phyloP scores from a whole-genome alignment of 1,139 yeast species.

The Yamadazyma taylorii region DNA sequence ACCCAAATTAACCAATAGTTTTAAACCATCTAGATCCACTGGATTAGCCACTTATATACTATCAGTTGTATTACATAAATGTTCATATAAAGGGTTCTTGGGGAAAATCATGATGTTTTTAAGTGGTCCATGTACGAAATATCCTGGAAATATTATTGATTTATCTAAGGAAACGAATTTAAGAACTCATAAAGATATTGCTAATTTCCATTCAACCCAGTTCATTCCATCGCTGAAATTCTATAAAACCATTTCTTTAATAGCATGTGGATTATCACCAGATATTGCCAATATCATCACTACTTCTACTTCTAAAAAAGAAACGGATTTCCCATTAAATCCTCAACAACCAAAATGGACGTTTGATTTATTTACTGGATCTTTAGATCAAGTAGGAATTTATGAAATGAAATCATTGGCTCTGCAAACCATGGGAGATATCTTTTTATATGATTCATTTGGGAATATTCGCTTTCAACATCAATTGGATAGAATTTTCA shows the following conservation, averaged over 20 bases:
- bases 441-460: constrained; percentile 29
- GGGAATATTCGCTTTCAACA: constrained; percentile 20
- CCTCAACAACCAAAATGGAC: constrained; percentile 28
- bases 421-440: constrained; percentile 29
- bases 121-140: constrained; percentile 37
- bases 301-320: constrained; percentile 20
- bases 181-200: constrained; percentile 38
- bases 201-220: constrained; percentile 27
- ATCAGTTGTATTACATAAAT: constrained; percentile 20
- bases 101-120: constrained; percentile 31
- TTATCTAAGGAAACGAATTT: constrained; percentile 15
- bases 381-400: constrained; percentile 42
- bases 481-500: constrained; percentile 5
- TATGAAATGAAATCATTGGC: constrained; percentile 40
- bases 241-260: constrained; percentile 28
- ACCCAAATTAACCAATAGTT: constrained; percentile 27
- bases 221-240: constrained; percentile 27
- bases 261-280: constrained; percentile 32
- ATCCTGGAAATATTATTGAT: constrained; percentile 35
- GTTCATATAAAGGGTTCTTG: constrained; percentile 20
- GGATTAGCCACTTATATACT: constrained; percentile 34
- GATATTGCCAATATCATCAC: constrained; percentile 21
- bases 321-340: constrained; percentile 24
- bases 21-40: constrained; percentile 31
- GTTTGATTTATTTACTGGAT: constrained; percentile 33